Percentiles rank a stretch among this genome's conserved stretches.
Evolutionary conservation across 169 alveolate species (phyloP).

Genomic region (Cryptosporidium sp.): DNA sequence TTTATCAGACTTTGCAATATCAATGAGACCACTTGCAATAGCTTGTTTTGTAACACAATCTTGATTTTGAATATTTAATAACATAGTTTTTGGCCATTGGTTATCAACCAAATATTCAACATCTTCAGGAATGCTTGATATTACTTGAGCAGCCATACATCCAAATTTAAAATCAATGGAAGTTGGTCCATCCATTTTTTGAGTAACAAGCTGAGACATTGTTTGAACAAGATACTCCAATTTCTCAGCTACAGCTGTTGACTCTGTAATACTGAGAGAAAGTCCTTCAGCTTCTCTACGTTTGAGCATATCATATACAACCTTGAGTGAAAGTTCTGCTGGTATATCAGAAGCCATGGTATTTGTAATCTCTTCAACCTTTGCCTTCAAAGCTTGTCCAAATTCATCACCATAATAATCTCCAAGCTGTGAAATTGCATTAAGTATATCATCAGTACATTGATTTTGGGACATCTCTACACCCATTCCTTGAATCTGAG

Average conservation of each 20-base stretch:
- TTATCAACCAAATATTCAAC: slow-evolving; percentile 46
- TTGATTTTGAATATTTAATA: slow-evolving; percentile 14
- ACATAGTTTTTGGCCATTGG: slow-evolving; percentile 61
- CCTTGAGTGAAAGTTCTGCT: slow-evolving; percentile 49
- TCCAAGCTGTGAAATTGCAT: slow-evolving; percentile 41
- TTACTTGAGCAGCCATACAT: slow-evolving; percentile 64
- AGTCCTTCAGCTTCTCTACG: slow-evolving; percentile 59
- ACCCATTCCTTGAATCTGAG: slow-evolving; percentile 71
- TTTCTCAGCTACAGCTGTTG: slow-evolving; percentile 37
- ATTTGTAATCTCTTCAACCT: slow-evolving; percentile 43
- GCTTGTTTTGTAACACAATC: slow-evolving; percentile 22
- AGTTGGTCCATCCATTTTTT: slow-evolving; percentile 40
- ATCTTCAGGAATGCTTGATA: slow-evolving; percentile 39
- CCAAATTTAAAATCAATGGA: slow-evolving; percentile 49
- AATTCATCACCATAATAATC: slow-evolving; percentile 74
- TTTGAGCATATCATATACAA: slow-evolving; percentile 61
- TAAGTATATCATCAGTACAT: slow-evolving; percentile 36
- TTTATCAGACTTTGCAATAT: slow-evolving; percentile 41
- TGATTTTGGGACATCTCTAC: slow-evolving; percentile 58
- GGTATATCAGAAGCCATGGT: slow-evolving; percentile 72
- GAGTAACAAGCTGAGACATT: slow-evolving; percentile 35
- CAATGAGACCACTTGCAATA: slow-evolving; percentile 16
- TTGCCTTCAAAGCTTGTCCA: slow-evolving; percentile 45
- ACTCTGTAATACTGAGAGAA: slow-evolving; percentile 35
- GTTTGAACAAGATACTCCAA: slow-evolving; percentile 53